These are phyloP conservation scores for Leccinellum rugosiceps DNA, from an alignment of 768 basidiomycete species.

Conservation along the genomic window DNA sequence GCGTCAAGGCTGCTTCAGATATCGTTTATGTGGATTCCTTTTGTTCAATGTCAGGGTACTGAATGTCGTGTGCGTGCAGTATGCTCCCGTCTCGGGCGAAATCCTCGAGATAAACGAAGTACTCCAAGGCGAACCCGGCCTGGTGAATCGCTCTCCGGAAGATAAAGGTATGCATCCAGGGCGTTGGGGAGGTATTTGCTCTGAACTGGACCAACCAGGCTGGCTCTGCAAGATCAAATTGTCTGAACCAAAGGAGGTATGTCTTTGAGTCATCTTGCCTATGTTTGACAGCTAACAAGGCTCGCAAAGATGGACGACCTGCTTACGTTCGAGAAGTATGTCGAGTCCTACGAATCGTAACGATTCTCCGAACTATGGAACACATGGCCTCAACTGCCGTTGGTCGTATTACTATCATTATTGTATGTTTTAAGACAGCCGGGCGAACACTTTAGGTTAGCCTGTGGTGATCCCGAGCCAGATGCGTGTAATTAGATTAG, in stretches of 20 bases:
- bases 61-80: conserved; percentile 42
- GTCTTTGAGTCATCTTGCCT: conserved; percentile 8
- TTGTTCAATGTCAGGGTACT: conserved; percentile 7
- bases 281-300: neutral
- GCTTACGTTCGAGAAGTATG: conserved; percentile 76
- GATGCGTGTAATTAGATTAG: conserved; percentile 11
- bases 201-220: conserved; percentile 44
- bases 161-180: conserved; percentile 57
- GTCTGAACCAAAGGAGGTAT: conserved; percentile 72
- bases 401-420: neutral
- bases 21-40: conserved; percentile 53
- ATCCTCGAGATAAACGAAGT: conserved; percentile 75
- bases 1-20: conserved; percentile 95
- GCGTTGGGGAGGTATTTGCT: neutral
- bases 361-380: neutral
- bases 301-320: conserved; percentile 59
- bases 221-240: conserved; percentile 96
- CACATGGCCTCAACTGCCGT: conserved; percentile 26
- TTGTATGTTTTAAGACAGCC: conserved; percentile 1
- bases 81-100: conserved; percentile 87
- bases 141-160: conserved; percentile 88
- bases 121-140: conserved; percentile 63
- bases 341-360: conserved; percentile 49
- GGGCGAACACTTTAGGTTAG: neutral
- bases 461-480: conserved; percentile 2